Evolutionary conservation across 257 asterid genomes (phyloP), one percentile per base, ranked within the genome.

Genomic region (Gentiana macrophylla): DNA sequence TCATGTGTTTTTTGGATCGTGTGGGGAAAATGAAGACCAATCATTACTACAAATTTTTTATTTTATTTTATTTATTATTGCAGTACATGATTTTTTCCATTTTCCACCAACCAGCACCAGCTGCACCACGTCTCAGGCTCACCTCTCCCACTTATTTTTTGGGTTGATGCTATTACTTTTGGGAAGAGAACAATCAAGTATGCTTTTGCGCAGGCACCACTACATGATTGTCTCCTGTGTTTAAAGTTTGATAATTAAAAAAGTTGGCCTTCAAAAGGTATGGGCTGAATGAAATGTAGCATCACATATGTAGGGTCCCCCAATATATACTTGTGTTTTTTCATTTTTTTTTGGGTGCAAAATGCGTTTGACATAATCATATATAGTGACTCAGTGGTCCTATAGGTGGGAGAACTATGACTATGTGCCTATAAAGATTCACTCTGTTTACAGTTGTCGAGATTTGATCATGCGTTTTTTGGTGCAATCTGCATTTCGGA

Each of bases 171-270:
- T 24, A 24, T 24, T 24, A 24, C 46, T 5, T 10, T 41, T 41
- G 46, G 9, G 46, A 10, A 41, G 46, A 41, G 6, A 41, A 4
- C 11, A 45, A 41, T 9, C 11, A 45, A 41, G 38, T 65, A 56
- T 50, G 10, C 55, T 51, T 65, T 35, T 51, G 41, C 33, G 43
- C 32, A 35, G 38, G 48, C 58, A 50, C 57, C n/a, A 53, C 49
- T 47, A n/a, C 50, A 12, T 56, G 55, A 45, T 66, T 49, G 71
- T 62, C 47, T 54, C 72, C 53, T 73, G 67, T 52, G 67, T 62
- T 12, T 49, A 69, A 73, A 69, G 72, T 53, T 53, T 1, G 57
- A 64, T 67, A 63, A 24, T 37, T 43, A 53, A 51, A 56, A n/a
- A 49, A 50, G 56, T 36, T 48, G 12, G 38, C 37, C 57, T 5